phyloP scores from a whole-genome alignment of 148 eudicot genomes.

The Rhododendron molle region DNA sequence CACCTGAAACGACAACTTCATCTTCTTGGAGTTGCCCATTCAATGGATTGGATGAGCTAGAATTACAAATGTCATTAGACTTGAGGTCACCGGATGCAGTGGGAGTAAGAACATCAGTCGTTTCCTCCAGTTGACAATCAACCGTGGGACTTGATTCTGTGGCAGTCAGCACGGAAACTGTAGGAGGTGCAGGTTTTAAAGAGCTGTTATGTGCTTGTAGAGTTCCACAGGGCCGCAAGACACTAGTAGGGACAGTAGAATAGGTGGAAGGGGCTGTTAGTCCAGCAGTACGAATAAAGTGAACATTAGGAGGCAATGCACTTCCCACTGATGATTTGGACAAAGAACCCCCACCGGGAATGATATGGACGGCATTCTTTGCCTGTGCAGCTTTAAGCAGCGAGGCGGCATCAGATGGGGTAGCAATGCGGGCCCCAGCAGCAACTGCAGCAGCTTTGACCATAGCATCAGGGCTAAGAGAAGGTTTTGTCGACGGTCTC shows the following conservation, averaged over 20 bases:
- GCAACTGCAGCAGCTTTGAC: conserved; percentile 82
- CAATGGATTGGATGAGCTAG: conserved; percentile 9
- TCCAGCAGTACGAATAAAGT: conserved; percentile 53
- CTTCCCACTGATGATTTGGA: conserved; percentile 34
- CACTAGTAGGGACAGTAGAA: conserved; percentile 20
- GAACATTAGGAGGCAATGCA: conserved; percentile 60
- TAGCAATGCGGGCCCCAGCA: conserved; percentile 86
- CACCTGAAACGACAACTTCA: conserved; percentile 9
- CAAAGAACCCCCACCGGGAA: conserved; percentile 34
- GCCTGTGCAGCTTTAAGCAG: conserved; percentile 61
- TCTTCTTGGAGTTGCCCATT: conserved; percentile 15
- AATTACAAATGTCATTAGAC: conserved; percentile 2
- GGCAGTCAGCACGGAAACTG: conserved; percentile 10
- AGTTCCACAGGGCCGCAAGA: conserved; percentile 27
- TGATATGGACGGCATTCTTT: conserved; percentile 55
- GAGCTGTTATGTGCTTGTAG: conserved; percentile 32
- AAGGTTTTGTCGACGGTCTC: conserved; percentile 33
- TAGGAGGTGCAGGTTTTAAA: conserved; percentile 28
- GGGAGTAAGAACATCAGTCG: conserved; percentile 5
- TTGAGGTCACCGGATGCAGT: conserved; percentile 7
- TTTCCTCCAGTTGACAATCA: neutral
- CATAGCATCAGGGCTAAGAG: conserved; percentile 45
- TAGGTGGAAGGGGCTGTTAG: conserved; percentile 23
- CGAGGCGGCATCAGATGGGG: conserved; percentile 58
- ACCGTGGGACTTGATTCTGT: conserved; percentile 6